Evolutionary conservation across 345 rosid genomes (phyloP).

Genomic region (Pugionium dolabratum): DNA sequence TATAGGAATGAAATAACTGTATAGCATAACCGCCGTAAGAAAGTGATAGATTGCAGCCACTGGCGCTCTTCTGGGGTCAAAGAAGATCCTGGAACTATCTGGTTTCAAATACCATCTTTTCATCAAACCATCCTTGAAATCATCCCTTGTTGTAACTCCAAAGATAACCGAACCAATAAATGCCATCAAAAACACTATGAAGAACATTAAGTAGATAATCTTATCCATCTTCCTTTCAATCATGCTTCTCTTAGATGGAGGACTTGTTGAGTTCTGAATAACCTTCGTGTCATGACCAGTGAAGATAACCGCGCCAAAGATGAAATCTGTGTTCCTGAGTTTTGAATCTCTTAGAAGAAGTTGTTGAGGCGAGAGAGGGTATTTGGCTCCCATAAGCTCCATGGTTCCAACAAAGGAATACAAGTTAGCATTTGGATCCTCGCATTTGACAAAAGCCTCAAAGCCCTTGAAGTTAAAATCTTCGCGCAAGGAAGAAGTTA

Average conservation of each 20-base stretch:
- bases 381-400: constrained; percentile 56
- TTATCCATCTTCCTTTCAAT: constrained; percentile 81
- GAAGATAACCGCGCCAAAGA: constrained; percentile 79
- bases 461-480: constrained; percentile 61
- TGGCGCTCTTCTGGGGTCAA: constrained; percentile 53
- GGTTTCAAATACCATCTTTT: constrained; percentile 90
- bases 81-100: constrained; percentile 53
- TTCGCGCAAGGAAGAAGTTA: constrained; percentile 59
- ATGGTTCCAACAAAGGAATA: constrained; percentile 78
- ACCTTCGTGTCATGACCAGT: constrained; percentile 95
- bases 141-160: constrained; percentile 61
- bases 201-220: constrained; percentile 68
- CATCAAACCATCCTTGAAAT: constrained; percentile 60
- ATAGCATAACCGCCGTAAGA: constrained; percentile 70
- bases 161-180: constrained; percentile 75
- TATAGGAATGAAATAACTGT: constrained; percentile 75
- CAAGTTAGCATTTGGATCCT: constrained; percentile 90
- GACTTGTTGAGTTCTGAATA: constrained; percentile 72
- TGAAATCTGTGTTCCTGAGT: constrained; percentile 77
- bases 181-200: constrained; percentile 52
- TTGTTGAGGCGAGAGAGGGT: constrained; percentile 76
- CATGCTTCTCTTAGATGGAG: constrained; percentile 92
- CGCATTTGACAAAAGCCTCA: constrained; percentile 69
- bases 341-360: constrained; percentile 89
- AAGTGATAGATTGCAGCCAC: constrained; percentile 64